A percentile compares a stretch with the other conserved stretches of the same genome.
Evolutionary conservation across 306 rosid species (phyloP).

Genomic region (Oemleria cerasiformis): DNA sequence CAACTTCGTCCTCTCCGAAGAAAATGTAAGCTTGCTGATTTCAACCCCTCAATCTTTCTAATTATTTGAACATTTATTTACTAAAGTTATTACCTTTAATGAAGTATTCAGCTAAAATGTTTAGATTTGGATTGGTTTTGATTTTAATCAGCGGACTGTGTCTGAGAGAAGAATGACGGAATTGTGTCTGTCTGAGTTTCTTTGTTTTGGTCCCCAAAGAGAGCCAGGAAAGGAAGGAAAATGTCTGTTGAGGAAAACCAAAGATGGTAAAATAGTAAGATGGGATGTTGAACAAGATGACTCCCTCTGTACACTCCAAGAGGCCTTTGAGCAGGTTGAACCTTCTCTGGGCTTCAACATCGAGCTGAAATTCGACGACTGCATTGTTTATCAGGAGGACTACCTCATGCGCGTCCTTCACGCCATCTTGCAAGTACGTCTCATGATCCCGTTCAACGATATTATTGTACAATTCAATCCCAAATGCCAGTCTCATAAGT

Average conservation of each 20-base stretch:
- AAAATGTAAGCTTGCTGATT: slow-evolving; percentile 24
- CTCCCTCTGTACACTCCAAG: slow-evolving; percentile 45
- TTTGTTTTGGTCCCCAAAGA: slow-evolving; percentile 47
- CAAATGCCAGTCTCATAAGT: no score
- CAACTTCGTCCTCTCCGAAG: slow-evolving; percentile 39
- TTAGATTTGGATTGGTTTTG: not conserved
- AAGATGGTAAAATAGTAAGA: slow-evolving; percentile 37
- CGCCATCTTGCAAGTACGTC: slow-evolving; percentile 32
- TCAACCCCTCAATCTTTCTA: not conserved
- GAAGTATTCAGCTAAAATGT: not conserved
- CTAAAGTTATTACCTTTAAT: no score
- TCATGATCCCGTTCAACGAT: not conserved
- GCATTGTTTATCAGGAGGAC: slow-evolving; percentile 38
- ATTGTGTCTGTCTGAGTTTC: slow-evolving; percentile 41
- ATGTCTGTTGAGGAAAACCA: slow-evolving; percentile 39
- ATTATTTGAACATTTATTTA: not conserved
- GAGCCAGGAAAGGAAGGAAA: slow-evolving; percentile 38
- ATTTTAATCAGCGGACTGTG: slow-evolving; percentile 37
- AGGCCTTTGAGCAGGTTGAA: slow-evolving; percentile 43
- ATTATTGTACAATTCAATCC: no score
- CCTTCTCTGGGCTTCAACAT: slow-evolving; percentile 53
- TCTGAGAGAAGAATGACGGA: slow-evolving; percentile 52
- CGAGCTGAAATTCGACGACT: slow-evolving; percentile 53
- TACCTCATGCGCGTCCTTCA: slow-evolving; percentile 33
- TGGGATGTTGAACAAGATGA: slow-evolving; percentile 55